Conservation (phyloP, 2,329 filamentous ascomycete genomes). For the Trichoderma guizhouense region DNA sequence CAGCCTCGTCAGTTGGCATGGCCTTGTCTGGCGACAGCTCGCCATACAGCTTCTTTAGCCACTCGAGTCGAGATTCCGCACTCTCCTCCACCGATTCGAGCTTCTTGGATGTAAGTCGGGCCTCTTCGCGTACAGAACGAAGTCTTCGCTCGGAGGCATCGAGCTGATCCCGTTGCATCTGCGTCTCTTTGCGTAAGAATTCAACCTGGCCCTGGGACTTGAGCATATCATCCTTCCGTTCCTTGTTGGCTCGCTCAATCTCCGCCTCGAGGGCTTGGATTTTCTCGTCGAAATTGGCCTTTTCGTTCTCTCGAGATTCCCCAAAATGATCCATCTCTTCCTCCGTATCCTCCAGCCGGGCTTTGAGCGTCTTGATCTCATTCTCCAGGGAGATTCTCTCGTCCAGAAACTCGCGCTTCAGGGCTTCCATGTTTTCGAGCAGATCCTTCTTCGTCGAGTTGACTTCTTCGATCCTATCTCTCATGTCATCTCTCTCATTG, state of each 20-base stretch:
- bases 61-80: slow-evolving; percentile 49
- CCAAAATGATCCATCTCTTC: slow-evolving; percentile 85
- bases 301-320: slow-evolving; percentile 80
- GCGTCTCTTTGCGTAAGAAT: slow-evolving; percentile 58
- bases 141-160: slow-evolving; percentile 57
- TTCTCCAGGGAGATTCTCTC: slow-evolving; percentile 80
- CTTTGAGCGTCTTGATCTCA: slow-evolving; percentile 73
- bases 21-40: slow-evolving; percentile 54
- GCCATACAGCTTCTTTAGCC: slow-evolving; percentile 56
- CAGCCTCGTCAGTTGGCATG: slow-evolving; percentile 53
- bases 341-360: slow-evolving; percentile 81
- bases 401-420: slow-evolving; percentile 81
- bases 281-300: slow-evolving; percentile 64
- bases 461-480: slow-evolving; percentile 73
- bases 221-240: slow-evolving; percentile 54
- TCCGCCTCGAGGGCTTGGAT: slow-evolving; percentile 68
- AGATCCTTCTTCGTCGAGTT: slow-evolving; percentile 92
- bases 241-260: slow-evolving; percentile 59
- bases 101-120: slow-evolving; percentile 48
- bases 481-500: slow-evolving; percentile 59
- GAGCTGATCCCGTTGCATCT: slow-evolving; percentile 57
- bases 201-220: slow-evolving; percentile 61
- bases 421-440: slow-evolving; percentile 88
- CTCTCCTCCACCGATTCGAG: slow-evolving; percentile 50
- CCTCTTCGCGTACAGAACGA: slow-evolving; percentile 53